Conservation (phyloP, 345 rosid genomes). For the Syzygium oleosum region DNA sequence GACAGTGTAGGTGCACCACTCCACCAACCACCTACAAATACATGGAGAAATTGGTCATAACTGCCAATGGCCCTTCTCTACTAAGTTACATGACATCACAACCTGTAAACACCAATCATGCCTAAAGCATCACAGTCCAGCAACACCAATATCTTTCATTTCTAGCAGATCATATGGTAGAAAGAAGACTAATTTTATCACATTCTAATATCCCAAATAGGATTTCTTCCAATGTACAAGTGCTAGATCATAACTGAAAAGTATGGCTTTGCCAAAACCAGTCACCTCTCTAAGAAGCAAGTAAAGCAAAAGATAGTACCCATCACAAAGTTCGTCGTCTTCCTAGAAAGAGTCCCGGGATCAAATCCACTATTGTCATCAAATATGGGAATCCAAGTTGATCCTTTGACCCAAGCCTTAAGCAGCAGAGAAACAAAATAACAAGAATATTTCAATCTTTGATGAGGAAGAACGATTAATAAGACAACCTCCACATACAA, state of each 20-base stretch:
- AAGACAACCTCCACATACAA: not conserved
- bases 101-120: not conserved
- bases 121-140: not conserved
- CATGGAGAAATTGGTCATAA: conserved; percentile 7
- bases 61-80: not conserved
- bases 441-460: not conserved
- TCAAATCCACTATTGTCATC: conserved; percentile 49
- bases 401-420: conserved; percentile 90
- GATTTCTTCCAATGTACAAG: not conserved
- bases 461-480: not conserved
- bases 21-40: conserved; percentile 91
- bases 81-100: not conserved
- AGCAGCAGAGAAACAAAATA: conserved; percentile 2
- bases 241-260: not conserved
- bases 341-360: conserved; percentile 58
- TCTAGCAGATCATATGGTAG: not conserved
- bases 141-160: not conserved
- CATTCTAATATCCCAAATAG: not conserved
- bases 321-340: conserved; percentile 66
- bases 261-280: not conserved
- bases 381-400: conserved; percentile 80
- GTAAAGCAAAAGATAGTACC: conserved; percentile 28
- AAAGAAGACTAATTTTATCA: not conserved
- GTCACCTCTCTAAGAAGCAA: not conserved
- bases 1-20: conserved; percentile 72